A percentile compares a stretch with the other conserved stretches of the same genome.
phyloP scores from a whole-genome alignment of 306 rosid genomes.

The Dalbergia cultrata region DNA sequence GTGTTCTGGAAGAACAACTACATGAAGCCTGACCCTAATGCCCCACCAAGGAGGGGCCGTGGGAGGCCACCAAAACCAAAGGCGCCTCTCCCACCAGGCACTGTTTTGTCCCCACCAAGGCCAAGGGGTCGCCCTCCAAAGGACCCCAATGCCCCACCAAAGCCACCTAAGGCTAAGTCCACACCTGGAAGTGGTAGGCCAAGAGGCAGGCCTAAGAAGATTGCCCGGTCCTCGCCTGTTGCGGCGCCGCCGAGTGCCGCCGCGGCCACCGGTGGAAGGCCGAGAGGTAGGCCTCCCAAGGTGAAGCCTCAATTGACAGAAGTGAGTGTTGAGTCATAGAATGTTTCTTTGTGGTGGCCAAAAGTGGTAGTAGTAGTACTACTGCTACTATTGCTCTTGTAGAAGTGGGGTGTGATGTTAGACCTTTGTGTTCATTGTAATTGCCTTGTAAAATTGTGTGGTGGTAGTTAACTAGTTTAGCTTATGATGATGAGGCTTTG shows the following conservation, averaged over 20 bases:
- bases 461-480: constrained; percentile 43
- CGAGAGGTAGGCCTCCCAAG: constrained; percentile 90
- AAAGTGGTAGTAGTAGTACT: not conserved
- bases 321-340: constrained; percentile 73
- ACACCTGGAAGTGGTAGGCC: constrained; percentile 66
- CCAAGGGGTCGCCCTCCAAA: constrained; percentile 85
- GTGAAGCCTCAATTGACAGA: constrained; percentile 69
- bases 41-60: constrained; percentile 87
- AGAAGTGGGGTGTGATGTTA: constrained; percentile 42
- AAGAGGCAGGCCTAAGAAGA: constrained; percentile 85
- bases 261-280: constrained; percentile 49
- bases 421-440: constrained; percentile 44
- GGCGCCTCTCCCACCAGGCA: constrained; percentile 42
- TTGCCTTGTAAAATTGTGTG: constrained; percentile 58
- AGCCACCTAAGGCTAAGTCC: constrained; percentile 57
- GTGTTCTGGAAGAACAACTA: constrained; percentile 79
- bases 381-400: not conserved
- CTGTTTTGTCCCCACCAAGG: constrained; percentile 50
- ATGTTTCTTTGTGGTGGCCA: not conserved
- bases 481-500: constrained; percentile 29
- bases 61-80: constrained; percentile 90
- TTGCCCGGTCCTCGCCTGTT: constrained; percentile 45
- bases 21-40: constrained; percentile 68
- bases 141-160: constrained; percentile 75
- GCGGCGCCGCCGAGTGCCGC: not conserved